Base-by-base conservation (phyloP, 2,329 filamentous ascomycete genomes). In the Pseudogymnoascus sp. region DNA sequence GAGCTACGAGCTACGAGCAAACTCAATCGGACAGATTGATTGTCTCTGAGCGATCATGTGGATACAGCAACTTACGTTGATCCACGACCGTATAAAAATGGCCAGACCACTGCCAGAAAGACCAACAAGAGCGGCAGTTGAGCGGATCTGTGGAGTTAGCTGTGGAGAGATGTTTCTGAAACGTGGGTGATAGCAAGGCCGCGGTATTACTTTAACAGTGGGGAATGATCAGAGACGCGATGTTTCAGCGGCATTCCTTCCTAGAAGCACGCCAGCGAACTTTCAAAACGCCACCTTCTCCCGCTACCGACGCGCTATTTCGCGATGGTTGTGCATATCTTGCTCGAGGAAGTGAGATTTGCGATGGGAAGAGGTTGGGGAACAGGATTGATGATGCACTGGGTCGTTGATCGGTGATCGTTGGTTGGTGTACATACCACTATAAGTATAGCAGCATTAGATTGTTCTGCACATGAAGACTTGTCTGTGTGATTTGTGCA, bases 241-340 rank as follows among this genome's bases (percentile, higher is more conserved):
- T 56, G 50, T 56, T 56, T 56, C 50, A 56, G n/a, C 47, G 26
- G 6, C 26, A 33, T 33, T 50, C 47, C 47, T 56, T 33, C 26
- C 8, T 56, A 33, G 47, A 56, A 33, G 47, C 50, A 56, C 50
- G 47, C 47, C 47, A 56, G 47, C n/a, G 47, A 56, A 56, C n/a
- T 29, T 53, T 29, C 26, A 33, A 33, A 56, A 56, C 50, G 50
- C 50, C 50, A 56, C 47, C 29, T 21, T n/a, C 29, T 33, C 10
- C 29, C 10, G 6, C 24, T 50, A 10, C 40, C 44, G 14, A 50
- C 44, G 44, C 44, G 44, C 44, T 50, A 50, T 50, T 50, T 50
- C 47, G 47, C 10, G 44, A 10, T 6, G 24, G 47, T 31, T 16
- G 47, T 53, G 47, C 47, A 31, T 31, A 50, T 50, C 44, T 1